Conservation (phyloP, 169 alveolate genomes). For the Eimeria acervulina region DNA sequence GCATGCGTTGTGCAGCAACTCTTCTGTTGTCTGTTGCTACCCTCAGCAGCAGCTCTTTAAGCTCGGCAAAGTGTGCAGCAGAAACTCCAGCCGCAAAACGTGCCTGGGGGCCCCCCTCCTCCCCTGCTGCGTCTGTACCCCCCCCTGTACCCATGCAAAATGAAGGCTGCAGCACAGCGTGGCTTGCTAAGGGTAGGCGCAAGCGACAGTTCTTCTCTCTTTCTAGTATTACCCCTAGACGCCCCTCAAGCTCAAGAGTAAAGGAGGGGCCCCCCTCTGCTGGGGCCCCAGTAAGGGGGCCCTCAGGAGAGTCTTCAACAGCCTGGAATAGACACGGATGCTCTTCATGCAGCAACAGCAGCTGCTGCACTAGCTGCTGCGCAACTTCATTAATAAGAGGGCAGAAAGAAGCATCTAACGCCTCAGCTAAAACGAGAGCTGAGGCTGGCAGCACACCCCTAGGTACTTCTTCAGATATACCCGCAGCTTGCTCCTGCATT, state of each 20-base stretch:
- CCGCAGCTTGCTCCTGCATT: neutral
- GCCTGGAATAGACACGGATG: constrained; percentile 14
- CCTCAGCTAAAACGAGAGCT: constrained; percentile 12
- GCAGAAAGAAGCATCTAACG: constrained; percentile 37
- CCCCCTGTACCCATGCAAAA: neutral
- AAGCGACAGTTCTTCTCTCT: neutral
- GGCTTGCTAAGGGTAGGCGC: constrained; percentile 24
- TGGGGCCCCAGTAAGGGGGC: neutral
- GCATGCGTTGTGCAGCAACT: constrained; percentile 17
- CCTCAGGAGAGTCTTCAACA: neutral
- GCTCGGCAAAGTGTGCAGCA: constrained; percentile 13
- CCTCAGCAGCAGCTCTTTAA: neutral
- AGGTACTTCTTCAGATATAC: neutral
- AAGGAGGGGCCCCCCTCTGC: constrained; percentile 21
- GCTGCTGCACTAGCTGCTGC: constrained; percentile 63
- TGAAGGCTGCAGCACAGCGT: constrained; percentile 55
- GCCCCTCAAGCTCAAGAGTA: constrained; percentile 35
- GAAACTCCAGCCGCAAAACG: constrained; percentile 28
- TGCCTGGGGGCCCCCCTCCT: constrained; percentile 37
- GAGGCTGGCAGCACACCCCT: constrained; percentile 9
- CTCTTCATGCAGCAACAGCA: constrained; percentile 49
- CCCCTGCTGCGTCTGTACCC: neutral
- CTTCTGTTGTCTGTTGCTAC: neutral
- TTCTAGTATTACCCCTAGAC: neutral
- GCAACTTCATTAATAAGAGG: neutral